These are phyloP conservation scores for Boletus sp. DNA, from an alignment of 768 basidiomycete species.

Conservation along the genomic window DNA sequence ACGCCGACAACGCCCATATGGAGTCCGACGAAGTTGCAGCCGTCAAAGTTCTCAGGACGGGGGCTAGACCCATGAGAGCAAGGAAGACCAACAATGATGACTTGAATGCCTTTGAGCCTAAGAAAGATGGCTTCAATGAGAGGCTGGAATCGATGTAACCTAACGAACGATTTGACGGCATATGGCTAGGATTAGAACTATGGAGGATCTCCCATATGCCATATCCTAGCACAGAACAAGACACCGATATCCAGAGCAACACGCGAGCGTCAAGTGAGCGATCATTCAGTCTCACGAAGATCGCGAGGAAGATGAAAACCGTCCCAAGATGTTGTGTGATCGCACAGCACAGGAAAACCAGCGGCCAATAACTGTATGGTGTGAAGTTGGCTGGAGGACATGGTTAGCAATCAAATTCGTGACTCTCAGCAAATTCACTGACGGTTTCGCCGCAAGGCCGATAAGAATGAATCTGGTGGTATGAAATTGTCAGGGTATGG, in stretches of 20 bases:
- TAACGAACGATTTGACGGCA: slow-evolving; percentile 27
- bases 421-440: slow-evolving; percentile 30
- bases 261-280: slow-evolving; percentile 63
- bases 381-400: slow-evolving; percentile 65
- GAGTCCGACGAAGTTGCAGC: slow-evolving; percentile 95
- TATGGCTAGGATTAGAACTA: slow-evolving; percentile 31
- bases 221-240: slow-evolving; percentile 61
- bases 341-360: slow-evolving; percentile 68
- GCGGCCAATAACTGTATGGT: slow-evolving; percentile 72
- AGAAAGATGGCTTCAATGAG: slow-evolving; percentile 9
- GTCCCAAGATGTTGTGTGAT: slow-evolving; percentile 84
- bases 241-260: slow-evolving; percentile 63
- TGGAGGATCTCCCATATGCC: slow-evolving; percentile 59
- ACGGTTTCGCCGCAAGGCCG: slow-evolving; percentile 79
- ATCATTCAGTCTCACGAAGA: slow-evolving; percentile 73
- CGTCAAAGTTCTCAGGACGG: slow-evolving; percentile 88
- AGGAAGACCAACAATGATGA: slow-evolving; percentile 87
- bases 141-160: not conserved
- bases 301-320: slow-evolving; percentile 76
- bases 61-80: slow-evolving; percentile 84
- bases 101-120: slow-evolving; percentile 72
- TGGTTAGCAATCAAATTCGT: slow-evolving; percentile 11
- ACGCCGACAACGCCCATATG: slow-evolving; percentile 92
- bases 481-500: slow-evolving; percentile 85
- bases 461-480: slow-evolving; percentile 68